Conservation (phyloP, 2,329 filamentous ascomycete species). For the Didymella lethalis region DNA sequence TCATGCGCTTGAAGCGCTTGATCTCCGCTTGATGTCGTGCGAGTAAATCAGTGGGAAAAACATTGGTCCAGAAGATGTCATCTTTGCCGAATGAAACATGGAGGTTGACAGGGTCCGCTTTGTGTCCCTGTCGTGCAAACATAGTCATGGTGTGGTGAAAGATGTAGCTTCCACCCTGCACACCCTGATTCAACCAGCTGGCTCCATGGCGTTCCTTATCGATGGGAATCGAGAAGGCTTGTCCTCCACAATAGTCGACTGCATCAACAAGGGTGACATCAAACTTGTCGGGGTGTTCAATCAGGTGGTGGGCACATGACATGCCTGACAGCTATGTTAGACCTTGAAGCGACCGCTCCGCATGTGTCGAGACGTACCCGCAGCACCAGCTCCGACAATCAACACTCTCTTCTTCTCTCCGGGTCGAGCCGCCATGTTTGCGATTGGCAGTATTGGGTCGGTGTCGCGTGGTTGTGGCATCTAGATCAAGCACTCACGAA, state of each 20-base stretch:
- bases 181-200: constrained; percentile 68
- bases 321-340: constrained; percentile 51
- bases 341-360: not conserved
- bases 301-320: constrained; percentile 72
- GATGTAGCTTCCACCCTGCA: constrained; percentile 70
- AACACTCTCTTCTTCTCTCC: constrained; percentile 49
- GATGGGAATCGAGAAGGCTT: constrained; percentile 66
- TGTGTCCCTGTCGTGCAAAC: constrained; percentile 65
- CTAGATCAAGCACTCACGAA: constrained; percentile 8
- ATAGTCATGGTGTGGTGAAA: constrained; percentile 74
- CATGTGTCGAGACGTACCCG: constrained; percentile 37
- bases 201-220: constrained; percentile 65
- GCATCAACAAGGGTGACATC: constrained; percentile 65
- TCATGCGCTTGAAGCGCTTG: constrained; percentile 61
- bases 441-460: constrained; percentile 43
- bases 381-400: constrained; percentile 52
- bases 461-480: constrained; percentile 37
- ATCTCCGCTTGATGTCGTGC: constrained; percentile 65
- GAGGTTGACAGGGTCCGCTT: constrained; percentile 61
- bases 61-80: constrained; percentile 71
- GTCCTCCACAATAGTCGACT: constrained; percentile 66
- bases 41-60: constrained; percentile 67
- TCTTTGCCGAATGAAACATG: constrained; percentile 69
- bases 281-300: constrained; percentile 71
- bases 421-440: constrained; percentile 42